phyloP scores from a whole-genome alignment of 495 filamentous ascomycete species.

The Tuber borchii region DNA sequence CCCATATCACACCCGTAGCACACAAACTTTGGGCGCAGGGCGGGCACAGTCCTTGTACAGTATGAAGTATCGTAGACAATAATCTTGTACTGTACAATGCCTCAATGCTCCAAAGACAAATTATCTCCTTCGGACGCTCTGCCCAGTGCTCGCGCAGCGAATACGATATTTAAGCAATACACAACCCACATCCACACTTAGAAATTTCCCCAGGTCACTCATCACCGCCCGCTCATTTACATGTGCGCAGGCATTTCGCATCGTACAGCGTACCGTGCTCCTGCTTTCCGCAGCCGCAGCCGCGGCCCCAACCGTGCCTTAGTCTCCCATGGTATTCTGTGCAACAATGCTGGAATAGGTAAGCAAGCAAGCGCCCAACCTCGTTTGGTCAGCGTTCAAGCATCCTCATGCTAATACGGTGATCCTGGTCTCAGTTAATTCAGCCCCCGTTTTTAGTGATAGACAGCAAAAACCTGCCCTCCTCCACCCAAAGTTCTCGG shows the following conservation, averaged over 20 bases:
- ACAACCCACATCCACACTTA: not conserved
- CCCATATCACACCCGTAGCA: not conserved
- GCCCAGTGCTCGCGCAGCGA: not conserved
- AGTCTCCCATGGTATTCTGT: not conserved
- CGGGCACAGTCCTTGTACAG: not conserved
- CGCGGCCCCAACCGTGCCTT: not conserved
- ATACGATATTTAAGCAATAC: not conserved
- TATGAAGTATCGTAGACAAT: not conserved
- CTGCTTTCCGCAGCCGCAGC: not conserved
- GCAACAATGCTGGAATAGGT: not conserved
- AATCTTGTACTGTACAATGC: not conserved
- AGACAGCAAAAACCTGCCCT: too few relatives aligned
- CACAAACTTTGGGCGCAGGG: not conserved
- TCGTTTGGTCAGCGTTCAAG: not conserved
- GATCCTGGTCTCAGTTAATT: not conserved
- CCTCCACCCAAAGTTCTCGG: too few relatives aligned
- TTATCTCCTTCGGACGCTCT: not conserved
- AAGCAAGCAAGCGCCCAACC: not conserved
- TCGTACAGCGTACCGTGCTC: not conserved
- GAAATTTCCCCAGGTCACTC: not conserved
- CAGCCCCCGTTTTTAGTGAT: not conserved
- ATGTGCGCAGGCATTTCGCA: not conserved
- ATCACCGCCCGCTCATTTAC: not conserved
- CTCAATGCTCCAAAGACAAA: not conserved
- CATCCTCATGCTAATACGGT: too few relatives aligned